These are phyloP conservation scores for Hamigera avellanea DNA, from an alignment of 495 filamentous ascomycete genomes.

Conservation along the genomic window DNA sequence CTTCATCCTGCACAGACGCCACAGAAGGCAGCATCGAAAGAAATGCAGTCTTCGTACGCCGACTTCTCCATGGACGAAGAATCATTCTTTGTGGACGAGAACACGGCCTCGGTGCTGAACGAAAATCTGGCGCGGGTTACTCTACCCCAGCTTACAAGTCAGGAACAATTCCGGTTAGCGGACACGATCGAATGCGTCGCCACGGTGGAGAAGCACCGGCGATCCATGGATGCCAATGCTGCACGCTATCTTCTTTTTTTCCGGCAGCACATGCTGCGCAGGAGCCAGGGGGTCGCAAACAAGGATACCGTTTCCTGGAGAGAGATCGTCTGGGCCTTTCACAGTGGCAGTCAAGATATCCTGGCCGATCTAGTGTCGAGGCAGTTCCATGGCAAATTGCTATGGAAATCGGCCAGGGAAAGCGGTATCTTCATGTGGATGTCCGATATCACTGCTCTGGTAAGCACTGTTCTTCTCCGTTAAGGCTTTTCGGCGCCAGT, in stretches of 20 bases:
- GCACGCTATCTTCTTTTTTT: conserved; percentile 87
- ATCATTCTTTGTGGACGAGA: conserved; percentile 57
- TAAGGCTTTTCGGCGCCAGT: background rate
- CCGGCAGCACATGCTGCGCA: conserved; percentile 67
- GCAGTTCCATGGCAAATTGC: conserved; percentile 64
- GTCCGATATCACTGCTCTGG: conserved; percentile 60
- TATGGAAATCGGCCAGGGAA: conserved; percentile 77
- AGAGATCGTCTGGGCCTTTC: conserved; percentile 90
- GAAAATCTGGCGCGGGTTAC: conserved; percentile 64
- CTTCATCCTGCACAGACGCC: too few species aligned
- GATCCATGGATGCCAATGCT: conserved; percentile 88
- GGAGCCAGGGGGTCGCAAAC: conserved; percentile 43
- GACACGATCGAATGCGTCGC: conserved; percentile 84
- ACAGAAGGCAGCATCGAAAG: conserved; percentile 33
- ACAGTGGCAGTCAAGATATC: conserved; percentile 87
- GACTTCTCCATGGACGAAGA: conserved; percentile 48
- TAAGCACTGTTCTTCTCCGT: conserved; percentile 31
- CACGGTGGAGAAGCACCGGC: conserved; percentile 75
- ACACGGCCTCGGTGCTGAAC: conserved; percentile 57
- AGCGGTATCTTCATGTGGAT: conserved; percentile 96
- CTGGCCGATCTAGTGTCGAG: conserved; percentile 75
- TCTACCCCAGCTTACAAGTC: conserved; percentile 74
- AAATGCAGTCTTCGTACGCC: conserved; percentile 41
- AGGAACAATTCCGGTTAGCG: conserved; percentile 79
- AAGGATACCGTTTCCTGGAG: conserved; percentile 73